These are phyloP conservation scores for Cyanidiococcus yangmingshanensis DNA, from an alignment of 23 red algal species.

Conservation along the genomic window DNA sequence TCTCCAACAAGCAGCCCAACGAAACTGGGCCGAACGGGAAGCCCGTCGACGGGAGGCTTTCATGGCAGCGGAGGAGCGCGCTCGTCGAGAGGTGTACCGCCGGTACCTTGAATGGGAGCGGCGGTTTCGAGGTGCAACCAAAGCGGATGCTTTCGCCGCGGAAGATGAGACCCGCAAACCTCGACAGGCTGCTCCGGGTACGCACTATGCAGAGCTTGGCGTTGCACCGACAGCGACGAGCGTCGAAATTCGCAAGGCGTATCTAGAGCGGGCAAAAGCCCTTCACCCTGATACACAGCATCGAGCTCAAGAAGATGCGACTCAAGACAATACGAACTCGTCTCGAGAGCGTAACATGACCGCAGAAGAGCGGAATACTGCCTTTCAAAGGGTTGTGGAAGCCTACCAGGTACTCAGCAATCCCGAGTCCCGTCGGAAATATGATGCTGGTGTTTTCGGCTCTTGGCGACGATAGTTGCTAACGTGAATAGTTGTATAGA, in stretches of 20 bases:
- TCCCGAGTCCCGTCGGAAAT: neutral
- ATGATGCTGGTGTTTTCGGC: neutral
- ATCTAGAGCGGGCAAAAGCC: neutral
- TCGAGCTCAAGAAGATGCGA: neutral
- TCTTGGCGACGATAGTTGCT: neutral
- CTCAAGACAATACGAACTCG: neutral
- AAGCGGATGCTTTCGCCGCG: neutral
- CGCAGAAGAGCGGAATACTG: neutral
- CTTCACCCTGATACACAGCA: neutral
- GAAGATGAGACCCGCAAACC: neutral
- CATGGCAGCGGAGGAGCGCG: conserved; percentile 6
- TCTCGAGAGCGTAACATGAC: neutral
- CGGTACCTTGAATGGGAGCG: neutral
- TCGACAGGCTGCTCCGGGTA: neutral
- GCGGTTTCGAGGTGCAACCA: neutral
- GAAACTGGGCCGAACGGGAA: neutral
- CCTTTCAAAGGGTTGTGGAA: neutral
- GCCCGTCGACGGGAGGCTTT: neutral
- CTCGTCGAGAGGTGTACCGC: neutral
- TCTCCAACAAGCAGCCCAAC: neutral
- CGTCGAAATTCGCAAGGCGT: neutral
- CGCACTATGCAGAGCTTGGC: neutral
- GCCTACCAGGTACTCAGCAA: conserved; percentile 5
- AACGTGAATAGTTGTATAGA: no score
- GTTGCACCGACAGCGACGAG: neutral